Conservation (phyloP, 306 rosid genomes). For the Dalbergia cochinchinensis region DNA sequence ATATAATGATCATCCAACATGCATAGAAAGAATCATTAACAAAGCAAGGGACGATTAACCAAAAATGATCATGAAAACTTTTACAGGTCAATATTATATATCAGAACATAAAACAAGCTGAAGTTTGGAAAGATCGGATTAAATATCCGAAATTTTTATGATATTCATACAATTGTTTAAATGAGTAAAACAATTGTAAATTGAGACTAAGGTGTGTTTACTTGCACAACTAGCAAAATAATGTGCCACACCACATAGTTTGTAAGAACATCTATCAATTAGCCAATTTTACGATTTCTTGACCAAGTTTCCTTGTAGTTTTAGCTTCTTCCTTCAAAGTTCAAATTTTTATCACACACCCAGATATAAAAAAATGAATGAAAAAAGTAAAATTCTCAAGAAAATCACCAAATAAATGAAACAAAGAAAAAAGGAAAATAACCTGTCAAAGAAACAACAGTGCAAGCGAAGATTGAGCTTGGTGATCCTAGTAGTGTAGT, state of each 20-base stretch:
- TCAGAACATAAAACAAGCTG: not conserved
- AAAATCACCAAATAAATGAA: no score
- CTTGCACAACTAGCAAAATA: not conserved
- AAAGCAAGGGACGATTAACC: constrained; percentile 10
- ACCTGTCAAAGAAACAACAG: no score
- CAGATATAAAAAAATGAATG: no score
- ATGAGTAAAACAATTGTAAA: not conserved
- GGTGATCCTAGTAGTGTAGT: no score
- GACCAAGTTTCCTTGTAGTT: constrained; percentile 88
- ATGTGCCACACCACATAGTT: not conserved
- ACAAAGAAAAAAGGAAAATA: no score
- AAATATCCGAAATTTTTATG: not conserved
- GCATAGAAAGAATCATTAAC: constrained; percentile 5
- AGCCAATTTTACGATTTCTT: constrained; percentile 87
- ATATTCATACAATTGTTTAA: not conserved
- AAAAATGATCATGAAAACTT: constrained; percentile 8
- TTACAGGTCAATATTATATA: not conserved
- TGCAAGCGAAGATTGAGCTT: no score
- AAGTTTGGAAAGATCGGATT: not conserved
- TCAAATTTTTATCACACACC: constrained; percentile 88
- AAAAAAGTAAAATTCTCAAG: no score
- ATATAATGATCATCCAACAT: constrained; percentile 6
- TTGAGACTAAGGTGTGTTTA: not conserved
- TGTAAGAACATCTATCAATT: constrained; percentile 14
- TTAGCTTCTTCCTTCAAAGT: constrained; percentile 83